Conservation (phyloP, 805 yeast species). For the Ogataea pini region DNA sequence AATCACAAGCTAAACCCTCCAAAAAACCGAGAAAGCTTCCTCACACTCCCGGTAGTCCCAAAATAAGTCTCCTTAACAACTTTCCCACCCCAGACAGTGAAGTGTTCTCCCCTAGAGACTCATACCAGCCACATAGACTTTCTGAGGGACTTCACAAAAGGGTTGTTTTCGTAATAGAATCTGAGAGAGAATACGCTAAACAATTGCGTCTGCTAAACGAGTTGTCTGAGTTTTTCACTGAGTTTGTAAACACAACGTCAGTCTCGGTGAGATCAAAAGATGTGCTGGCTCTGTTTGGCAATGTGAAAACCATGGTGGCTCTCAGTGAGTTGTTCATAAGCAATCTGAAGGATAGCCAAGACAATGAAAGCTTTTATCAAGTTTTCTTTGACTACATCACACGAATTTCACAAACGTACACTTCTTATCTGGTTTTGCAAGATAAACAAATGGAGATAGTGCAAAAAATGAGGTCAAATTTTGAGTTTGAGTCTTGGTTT, state of each 20-base stretch:
- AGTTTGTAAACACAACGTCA: slow-evolving; percentile 31
- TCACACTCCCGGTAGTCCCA: slow-evolving; percentile 12
- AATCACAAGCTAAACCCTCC: too few species aligned
- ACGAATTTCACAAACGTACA: slow-evolving; percentile 28
- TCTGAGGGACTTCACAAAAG: slow-evolving; percentile 11
- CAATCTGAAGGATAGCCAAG: slow-evolving; percentile 4
- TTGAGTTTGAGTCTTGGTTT: slow-evolving; percentile 18
- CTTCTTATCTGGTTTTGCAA: slow-evolving; percentile 23
- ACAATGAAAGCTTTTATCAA: slow-evolving; percentile 15
- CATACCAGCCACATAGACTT: slow-evolving; percentile 11
- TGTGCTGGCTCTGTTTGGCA: slow-evolving; percentile 44
- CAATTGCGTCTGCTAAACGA: slow-evolving; percentile 33
- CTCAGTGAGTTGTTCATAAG: slow-evolving; percentile 36
- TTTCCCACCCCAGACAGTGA: slow-evolving; percentile 11
- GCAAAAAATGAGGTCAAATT: slow-evolving; percentile 6
- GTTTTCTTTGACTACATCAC: slow-evolving; percentile 23
- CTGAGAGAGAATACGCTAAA: slow-evolving; percentile 38
- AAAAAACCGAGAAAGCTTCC: slow-evolving; percentile 9
- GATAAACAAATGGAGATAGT: slow-evolving; percentile 11
- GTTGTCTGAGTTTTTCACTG: slow-evolving; percentile 37
- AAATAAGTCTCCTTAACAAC: slow-evolving; percentile 39
- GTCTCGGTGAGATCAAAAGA: slow-evolving; percentile 38
- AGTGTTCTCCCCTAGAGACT: background rate
- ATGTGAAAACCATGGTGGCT: slow-evolving; percentile 41
- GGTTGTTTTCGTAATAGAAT: slow-evolving; percentile 32